Base-by-base conservation (phyloP, 2,329 filamentous ascomycete species). In the Sarocladium kiliense region DNA sequence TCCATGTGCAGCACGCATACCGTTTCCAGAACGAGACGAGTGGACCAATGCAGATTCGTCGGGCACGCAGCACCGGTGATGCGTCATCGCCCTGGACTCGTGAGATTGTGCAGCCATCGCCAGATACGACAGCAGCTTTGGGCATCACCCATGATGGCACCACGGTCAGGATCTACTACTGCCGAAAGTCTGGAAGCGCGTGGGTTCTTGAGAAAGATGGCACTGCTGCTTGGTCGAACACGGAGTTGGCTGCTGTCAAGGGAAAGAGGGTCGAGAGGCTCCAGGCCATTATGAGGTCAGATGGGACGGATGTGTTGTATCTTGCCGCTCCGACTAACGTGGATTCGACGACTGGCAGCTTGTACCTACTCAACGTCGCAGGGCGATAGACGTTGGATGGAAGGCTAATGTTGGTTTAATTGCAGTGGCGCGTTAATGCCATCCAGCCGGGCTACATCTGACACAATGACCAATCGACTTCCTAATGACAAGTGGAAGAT, bases 91-190 rank as follows among this genome's bases (percentile, higher is more conserved):
- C 58, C 18, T 62, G 60, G 60, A 51, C 49, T 18, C 57, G 60
- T 3, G 60, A 62, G 54, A 56, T 62, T 18, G 18, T 62, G 26
- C 58, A 54, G 21, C 39, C 55, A 2, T 56, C 47, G 4, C 50
- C 34, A 18, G 59, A 59, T 21, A 62, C 61, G 19, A 62, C 56
- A 18, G 59, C 61, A 1, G 58, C 58, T 2, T 30, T 62, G n/a
- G 58, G 58, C 4, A 44, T 62, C 42, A 59, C 56, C 6, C 61
- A 61, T 50, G 54, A 62, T 42, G 58, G 54, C 25, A 58, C 41
- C 2, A 59, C 57, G 3, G 58, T 58, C 1, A 49, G 60, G 30
- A 61, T 62, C 34, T 62, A 61, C 49, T 62, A 62, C 56, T 62
- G 59, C 27, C 55, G 59, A 2, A 53, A 54, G 5, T 54, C 54